These are phyloP conservation scores for Russula sp. DNA, from an alignment of 768 basidiomycete species.

Conservation along the genomic window DNA sequence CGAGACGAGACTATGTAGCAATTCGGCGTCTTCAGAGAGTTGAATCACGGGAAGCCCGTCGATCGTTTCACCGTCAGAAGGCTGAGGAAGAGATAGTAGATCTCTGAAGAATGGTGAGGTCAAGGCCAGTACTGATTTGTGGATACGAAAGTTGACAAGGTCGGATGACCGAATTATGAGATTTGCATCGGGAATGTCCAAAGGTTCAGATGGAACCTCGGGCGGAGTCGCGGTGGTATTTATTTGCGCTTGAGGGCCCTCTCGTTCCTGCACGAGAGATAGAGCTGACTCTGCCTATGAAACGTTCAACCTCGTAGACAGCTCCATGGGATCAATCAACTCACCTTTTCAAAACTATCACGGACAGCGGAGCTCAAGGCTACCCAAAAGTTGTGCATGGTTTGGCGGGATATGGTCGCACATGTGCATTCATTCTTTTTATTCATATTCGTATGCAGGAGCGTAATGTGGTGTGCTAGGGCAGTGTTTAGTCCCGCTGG, in stretches of 20 bases:
- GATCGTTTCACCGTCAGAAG: neutral
- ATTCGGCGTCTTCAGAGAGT: conserved; percentile 2
- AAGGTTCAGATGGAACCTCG: neutral
- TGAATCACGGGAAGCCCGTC: no score
- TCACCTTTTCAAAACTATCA: neutral
- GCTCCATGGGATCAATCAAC: neutral
- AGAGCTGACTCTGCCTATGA: conserved; percentile 1
- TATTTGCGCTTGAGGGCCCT: neutral
- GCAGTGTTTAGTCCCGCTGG: neutral
- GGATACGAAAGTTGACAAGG: neutral
- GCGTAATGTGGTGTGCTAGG: neutral
- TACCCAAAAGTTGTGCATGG: neutral
- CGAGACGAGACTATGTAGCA: conserved; percentile 6
- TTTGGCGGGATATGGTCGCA: neutral
- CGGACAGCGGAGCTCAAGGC: neutral
- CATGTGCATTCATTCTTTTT: neutral
- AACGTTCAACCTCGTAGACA: neutral
- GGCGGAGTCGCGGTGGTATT: neutral
- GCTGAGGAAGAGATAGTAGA: conserved; percentile 14
- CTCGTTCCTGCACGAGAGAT: neutral
- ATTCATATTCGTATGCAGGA: no score
- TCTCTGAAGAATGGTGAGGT: conserved; percentile 11
- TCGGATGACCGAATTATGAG: conserved; percentile 7
- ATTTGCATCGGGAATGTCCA: neutral
- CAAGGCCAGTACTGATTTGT: neutral